These are phyloP conservation scores for Elongisporangium anandrum DNA, from an alignment of 352 stramenopile genomes.

Conservation along the genomic window DNA sequence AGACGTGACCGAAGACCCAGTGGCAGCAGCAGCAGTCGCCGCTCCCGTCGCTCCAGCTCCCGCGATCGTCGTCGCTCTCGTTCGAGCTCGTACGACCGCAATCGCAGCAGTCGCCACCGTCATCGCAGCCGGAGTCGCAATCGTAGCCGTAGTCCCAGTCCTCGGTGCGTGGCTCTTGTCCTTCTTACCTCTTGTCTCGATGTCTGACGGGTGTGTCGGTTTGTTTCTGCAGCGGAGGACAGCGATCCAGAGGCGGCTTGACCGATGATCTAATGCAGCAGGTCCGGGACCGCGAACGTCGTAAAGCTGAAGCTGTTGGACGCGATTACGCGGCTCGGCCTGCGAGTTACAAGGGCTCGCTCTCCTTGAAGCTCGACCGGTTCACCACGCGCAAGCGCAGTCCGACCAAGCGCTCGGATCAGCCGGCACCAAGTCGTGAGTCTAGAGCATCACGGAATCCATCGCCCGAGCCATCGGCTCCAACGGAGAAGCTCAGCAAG, in stretches of 20 bases:
- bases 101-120: conserved; percentile 24
- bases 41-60: conserved; percentile 34
- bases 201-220: conserved; percentile 1
- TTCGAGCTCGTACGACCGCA: conserved; percentile 28
- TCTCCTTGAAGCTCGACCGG: conserved; percentile 89
- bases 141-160: conserved; percentile 24
- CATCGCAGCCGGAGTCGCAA: conserved; percentile 17
- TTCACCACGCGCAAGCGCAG: conserved; percentile 79
- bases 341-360: conserved; percentile 89
- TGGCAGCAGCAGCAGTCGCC: conserved; percentile 17
- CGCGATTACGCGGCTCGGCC: conserved; percentile 90
- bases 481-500: conserved; percentile 11
- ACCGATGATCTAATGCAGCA: conserved; percentile 88
- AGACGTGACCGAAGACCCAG: conserved; percentile 24
- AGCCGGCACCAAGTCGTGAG: background rate
- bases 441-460: conserved; percentile 7
- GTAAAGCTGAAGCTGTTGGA: conserved; percentile 85
- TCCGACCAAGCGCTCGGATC: conserved; percentile 49
- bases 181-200: background rate
- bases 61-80: conserved; percentile 30
- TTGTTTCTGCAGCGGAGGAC: too few species aligned
- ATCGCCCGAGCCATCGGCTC: background rate
- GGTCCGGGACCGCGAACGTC: conserved; percentile 88
- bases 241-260: conserved; percentile 15
- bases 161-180: conserved; percentile 5